Conservation (phyloP, 1,284 basidiomycete genomes). For the Cystobasidium slooffiae region DNA sequence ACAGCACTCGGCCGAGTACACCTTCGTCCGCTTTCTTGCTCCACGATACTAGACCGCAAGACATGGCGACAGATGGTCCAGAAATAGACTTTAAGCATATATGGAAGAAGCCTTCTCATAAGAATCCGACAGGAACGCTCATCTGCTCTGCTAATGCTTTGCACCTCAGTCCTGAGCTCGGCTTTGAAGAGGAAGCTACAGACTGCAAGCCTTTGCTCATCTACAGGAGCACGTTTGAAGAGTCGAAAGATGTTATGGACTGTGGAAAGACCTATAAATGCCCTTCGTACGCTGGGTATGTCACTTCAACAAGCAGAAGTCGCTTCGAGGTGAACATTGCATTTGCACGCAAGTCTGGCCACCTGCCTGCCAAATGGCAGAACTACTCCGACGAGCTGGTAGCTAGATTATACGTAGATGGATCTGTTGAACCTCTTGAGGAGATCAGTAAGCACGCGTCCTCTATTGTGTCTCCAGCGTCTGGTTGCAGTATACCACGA, state of each 20-base stretch:
- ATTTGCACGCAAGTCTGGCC: neutral
- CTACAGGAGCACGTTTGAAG: neutral
- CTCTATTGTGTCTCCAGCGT: neutral
- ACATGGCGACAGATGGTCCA: too few relatives aligned
- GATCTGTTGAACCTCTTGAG: neutral
- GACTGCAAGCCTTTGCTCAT: neutral
- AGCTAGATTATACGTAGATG: neutral
- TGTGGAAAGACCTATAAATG: neutral
- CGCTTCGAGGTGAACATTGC: neutral
- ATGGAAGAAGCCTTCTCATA: too few relatives aligned
- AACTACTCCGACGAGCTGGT: neutral
- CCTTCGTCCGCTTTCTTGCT: too few relatives aligned
- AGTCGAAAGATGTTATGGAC: neutral
- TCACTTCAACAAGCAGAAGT: neutral
- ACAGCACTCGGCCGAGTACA: too few relatives aligned
- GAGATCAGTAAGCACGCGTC: neutral
- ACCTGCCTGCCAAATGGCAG: neutral
- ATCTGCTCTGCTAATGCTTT: too few relatives aligned
- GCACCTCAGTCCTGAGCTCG: too few relatives aligned
- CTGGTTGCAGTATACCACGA: neutral
- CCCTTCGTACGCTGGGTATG: slow-evolving; percentile 1
- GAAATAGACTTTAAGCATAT: too few relatives aligned
- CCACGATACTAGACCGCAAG: too few relatives aligned
- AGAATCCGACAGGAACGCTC: too few relatives aligned
- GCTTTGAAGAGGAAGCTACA: neutral